phyloP scores from a whole-genome alignment of 2,329 filamentous ascomycete species.

The Ceratocystiopsis sp. region DNA sequence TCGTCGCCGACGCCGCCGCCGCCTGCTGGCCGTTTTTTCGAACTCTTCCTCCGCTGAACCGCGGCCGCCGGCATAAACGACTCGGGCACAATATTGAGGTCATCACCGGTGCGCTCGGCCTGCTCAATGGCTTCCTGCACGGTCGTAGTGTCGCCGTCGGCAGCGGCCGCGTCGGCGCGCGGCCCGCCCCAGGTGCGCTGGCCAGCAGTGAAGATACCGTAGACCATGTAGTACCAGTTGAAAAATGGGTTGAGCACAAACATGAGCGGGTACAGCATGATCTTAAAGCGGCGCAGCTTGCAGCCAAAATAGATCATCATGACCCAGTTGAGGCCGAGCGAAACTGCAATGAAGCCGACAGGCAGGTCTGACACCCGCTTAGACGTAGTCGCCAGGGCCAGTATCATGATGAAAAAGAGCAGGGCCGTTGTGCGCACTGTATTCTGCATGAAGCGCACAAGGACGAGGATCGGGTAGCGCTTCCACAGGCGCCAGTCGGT shows the following conservation, averaged over 20 bases:
- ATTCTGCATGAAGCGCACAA: constrained; percentile 88
- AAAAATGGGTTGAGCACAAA: constrained; percentile 91
- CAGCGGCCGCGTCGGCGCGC: constrained; percentile 70
- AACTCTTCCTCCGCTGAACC: constrained; percentile 16
- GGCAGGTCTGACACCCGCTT: constrained; percentile 65
- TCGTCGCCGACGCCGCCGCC: no score
- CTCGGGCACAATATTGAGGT: constrained; percentile 77
- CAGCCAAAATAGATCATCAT: constrained; percentile 93
- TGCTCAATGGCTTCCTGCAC: constrained; percentile 71
- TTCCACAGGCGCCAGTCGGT: constrained; percentile 87
- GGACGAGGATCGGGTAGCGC: constrained; percentile 69
- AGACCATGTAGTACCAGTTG: constrained; percentile 98
- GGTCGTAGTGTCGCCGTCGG: constrained; percentile 54
- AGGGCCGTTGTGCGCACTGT: constrained; percentile 89
- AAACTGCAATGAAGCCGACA: constrained; percentile 84
- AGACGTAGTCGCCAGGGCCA: constrained; percentile 72
- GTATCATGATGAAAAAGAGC: constrained; percentile 83
- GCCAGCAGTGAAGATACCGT: constrained; percentile 86
- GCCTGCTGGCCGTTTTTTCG: constrained; percentile 2
- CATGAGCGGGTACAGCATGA: constrained; percentile 91
- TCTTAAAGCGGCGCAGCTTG: constrained; percentile 76
- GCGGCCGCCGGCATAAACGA: constrained; percentile 52
- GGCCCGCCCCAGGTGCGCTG: constrained; percentile 94
- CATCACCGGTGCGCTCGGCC: constrained; percentile 64
- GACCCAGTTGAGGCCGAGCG: constrained; percentile 80